Evolutionary conservation across 1,284 basidiomycete genomes (phyloP).

Genomic region (Hemileia vastatrix): DNA sequence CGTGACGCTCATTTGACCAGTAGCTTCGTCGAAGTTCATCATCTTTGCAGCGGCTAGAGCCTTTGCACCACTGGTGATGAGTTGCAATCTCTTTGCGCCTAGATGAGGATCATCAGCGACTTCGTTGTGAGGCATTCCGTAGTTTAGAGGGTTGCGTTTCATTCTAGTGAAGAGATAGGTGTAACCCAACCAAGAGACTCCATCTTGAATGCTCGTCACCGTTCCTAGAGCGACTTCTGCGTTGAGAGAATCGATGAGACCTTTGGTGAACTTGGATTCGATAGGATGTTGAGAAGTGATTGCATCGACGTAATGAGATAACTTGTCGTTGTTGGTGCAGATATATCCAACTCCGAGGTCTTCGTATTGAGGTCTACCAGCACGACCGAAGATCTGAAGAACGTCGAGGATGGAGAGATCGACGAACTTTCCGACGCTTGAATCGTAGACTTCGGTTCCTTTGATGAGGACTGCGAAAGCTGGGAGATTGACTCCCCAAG

Average conservation of each 20-base stretch:
- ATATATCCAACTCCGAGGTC: constrained; percentile 93
- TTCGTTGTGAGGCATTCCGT: constrained; percentile 72
- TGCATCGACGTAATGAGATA: constrained; percentile 80
- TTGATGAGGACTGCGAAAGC: constrained; percentile 96
- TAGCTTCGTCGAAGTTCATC: constrained; percentile 63
- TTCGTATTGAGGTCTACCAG: constrained; percentile 91
- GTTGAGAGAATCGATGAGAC: constrained; percentile 84
- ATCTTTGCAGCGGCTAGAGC: constrained; percentile 68
- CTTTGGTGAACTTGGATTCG: constrained; percentile 85
- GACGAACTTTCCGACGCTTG: constrained; percentile 72
- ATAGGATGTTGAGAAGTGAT: constrained; percentile 85
- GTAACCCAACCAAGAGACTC: constrained; percentile 89
- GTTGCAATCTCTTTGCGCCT: constrained; percentile 60
- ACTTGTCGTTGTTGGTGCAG: constrained; percentile 84
- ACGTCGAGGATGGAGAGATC: constrained; percentile 94
- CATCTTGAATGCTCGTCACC: constrained; percentile 76
- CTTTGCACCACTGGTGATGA: constrained; percentile 62
- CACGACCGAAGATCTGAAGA: constrained; percentile 88
- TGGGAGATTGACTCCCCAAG: constrained; percentile 98
- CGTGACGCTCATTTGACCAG: constrained; percentile 61
- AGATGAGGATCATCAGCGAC: constrained; percentile 67
- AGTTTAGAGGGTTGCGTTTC: constrained; percentile 81
- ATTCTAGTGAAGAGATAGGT: constrained; percentile 95
- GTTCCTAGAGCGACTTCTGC: constrained; percentile 93
- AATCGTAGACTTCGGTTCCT: constrained; percentile 93